These are phyloP conservation scores for Lachnellula willkommii DNA, from an alignment of 2,329 filamentous ascomycete species.

Conservation along the genomic window DNA sequence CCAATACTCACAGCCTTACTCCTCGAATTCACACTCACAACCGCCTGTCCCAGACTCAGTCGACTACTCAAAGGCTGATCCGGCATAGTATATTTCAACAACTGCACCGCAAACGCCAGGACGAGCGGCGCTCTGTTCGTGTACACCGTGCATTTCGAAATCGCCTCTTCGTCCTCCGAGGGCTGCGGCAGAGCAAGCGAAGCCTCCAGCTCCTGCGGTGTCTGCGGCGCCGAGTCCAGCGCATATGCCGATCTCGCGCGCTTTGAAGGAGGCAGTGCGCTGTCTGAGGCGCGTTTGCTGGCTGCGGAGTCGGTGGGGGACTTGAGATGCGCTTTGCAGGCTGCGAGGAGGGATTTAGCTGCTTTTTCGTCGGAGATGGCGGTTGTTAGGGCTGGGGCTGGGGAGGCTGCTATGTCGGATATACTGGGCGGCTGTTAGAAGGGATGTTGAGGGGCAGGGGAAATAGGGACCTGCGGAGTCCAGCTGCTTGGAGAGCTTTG, in stretches of 20 bases:
- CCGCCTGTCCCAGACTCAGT: slow-evolving; percentile 75
- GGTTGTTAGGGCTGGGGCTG: slow-evolving; percentile 19
- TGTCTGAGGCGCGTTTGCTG: slow-evolving; percentile 23
- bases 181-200: slow-evolving; percentile 55
- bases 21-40: slow-evolving; percentile 75
- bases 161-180: slow-evolving; percentile 50
- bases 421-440: slow-evolving; percentile 24
- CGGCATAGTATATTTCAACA: slow-evolving; percentile 76
- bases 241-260: slow-evolving; percentile 27
- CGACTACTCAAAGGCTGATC: slow-evolving; percentile 80
- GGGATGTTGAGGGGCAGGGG: slow-evolving; percentile 7
- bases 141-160: slow-evolving; percentile 53
- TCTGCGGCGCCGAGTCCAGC: slow-evolving; percentile 24
- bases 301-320: slow-evolving; percentile 6
- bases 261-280: slow-evolving; percentile 20
- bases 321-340: slow-evolving; percentile 26
- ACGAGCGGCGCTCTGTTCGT: slow-evolving; percentile 81
- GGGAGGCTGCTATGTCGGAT: slow-evolving; percentile 23
- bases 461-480: slow-evolving; percentile 47
- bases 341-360: slow-evolving; percentile 28
- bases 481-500: slow-evolving; percentile 50
- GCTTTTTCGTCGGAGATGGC: slow-evolving; percentile 28
- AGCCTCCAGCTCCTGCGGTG: slow-evolving; percentile 55
- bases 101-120: slow-evolving; percentile 69
- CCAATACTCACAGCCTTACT: slow-evolving; percentile 72